Conservation (phyloP, 2,329 filamentous ascomycete species). For the Aureobasidium sp. region DNA sequence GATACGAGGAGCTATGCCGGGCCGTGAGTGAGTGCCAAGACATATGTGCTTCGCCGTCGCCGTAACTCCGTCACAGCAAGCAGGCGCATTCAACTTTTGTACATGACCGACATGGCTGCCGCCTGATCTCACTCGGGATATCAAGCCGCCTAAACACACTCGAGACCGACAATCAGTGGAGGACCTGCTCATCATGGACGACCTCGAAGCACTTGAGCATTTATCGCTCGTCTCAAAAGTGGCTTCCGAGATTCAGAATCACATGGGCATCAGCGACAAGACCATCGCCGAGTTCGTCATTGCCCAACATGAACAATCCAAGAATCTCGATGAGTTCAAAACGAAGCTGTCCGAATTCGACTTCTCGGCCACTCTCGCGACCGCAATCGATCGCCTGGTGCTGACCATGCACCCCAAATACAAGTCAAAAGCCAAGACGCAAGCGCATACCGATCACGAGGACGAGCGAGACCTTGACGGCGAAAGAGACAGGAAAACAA, state of each 20-base stretch:
- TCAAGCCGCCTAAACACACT: not conserved
- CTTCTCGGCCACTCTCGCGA: conserved; percentile 78
- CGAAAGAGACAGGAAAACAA: conserved; percentile 62
- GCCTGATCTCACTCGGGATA: not conserved
- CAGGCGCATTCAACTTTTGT: not conserved
- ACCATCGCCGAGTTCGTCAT: conserved; percentile 96
- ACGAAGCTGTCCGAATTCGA: conserved; percentile 66
- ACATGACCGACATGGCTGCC: not conserved
- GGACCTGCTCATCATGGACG: conserved; percentile 59
- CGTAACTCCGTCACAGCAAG: not conserved
- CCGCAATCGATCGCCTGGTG: conserved; percentile 85
- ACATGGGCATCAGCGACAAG: conserved; percentile 86
- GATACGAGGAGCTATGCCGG: not conserved
- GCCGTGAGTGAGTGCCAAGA: not conserved
- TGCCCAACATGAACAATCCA: conserved; percentile 73
- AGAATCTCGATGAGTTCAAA: conserved; percentile 66
- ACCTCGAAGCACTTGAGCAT: conserved; percentile 83
- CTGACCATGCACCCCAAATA: conserved; percentile 86
- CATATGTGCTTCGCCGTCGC: not conserved
- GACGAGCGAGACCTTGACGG: conserved; percentile 36
- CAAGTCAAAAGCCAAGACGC: conserved; percentile 43
- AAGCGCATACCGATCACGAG: conserved; percentile 27
- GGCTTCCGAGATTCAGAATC: conserved; percentile 88
- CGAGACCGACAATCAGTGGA: not conserved
- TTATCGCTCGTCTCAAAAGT: conserved; percentile 93